Percentiles rank a stretch among this genome's conserved stretches.
These are phyloP conservation scores for Aspergillus diversus DNA, from an alignment of 495 filamentous ascomycete species.

Conservation along the genomic window DNA sequence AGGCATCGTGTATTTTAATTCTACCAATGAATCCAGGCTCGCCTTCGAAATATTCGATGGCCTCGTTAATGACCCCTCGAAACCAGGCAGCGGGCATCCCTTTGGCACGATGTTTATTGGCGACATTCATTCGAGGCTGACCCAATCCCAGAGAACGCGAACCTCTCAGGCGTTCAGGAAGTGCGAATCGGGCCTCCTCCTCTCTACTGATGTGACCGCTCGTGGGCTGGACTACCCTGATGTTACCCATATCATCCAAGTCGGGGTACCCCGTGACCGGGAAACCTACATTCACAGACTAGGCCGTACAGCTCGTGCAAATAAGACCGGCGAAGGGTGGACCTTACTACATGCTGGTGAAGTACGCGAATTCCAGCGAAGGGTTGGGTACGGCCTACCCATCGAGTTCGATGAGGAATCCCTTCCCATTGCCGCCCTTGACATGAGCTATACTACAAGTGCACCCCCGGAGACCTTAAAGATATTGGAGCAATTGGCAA, in stretches of 20 bases:
- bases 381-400: conserved; percentile 61
- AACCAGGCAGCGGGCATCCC: conserved; percentile 40
- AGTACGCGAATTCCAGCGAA: conserved; percentile 44
- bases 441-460: conserved; percentile 43
- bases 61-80: conserved; percentile 39
- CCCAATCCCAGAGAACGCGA: conserved; percentile 66
- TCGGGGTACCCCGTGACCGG: conserved; percentile 61
- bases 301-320: conserved; percentile 73
- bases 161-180: conserved; percentile 73
- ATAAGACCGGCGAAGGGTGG: conserved; percentile 80
- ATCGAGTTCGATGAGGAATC: conserved; percentile 61
- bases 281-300: conserved; percentile 77
- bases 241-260: conserved; percentile 73
- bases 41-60: conserved; percentile 61
- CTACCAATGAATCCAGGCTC: conserved; percentile 71
- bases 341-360: conserved; percentile 69
- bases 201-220: conserved; percentile 93
- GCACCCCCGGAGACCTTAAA: no score
- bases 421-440: conserved; percentile 54
- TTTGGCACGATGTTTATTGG: conserved; percentile 53
- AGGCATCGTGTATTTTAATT: conserved; percentile 87
- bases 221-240: conserved; percentile 84
- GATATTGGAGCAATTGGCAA: no score
- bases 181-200: conserved; percentile 68
- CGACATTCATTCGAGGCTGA: conserved; percentile 79